These are phyloP conservation scores for Panellus pusillus DNA, from an alignment of 768 basidiomycete genomes.

Conservation along the genomic window DNA sequence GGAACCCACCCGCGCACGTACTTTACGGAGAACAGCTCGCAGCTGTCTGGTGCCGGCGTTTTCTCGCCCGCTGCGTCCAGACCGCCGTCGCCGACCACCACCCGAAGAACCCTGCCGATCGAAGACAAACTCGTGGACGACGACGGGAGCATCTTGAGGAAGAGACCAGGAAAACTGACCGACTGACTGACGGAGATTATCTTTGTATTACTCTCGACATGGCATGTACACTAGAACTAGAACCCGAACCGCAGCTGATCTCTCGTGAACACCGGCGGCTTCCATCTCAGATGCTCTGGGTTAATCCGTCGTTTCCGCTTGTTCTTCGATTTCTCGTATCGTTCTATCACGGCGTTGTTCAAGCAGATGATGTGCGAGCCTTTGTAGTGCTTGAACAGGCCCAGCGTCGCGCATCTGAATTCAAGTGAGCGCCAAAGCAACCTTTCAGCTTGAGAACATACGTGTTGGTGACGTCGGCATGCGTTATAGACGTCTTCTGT, in stretches of 20 bases:
- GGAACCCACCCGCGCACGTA: conserved; percentile 39
- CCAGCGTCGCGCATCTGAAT: conserved; percentile 84
- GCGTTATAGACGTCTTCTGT: conserved; percentile 91
- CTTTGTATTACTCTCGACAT: neutral
- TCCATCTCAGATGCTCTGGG: conserved; percentile 84
- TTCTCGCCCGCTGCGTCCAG: conserved; percentile 71
- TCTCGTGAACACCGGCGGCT: conserved; percentile 90
- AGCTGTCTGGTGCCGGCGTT: conserved; percentile 68
- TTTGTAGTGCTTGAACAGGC: conserved; percentile 95
- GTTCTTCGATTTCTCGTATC: conserved; percentile 78
- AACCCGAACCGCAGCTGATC: conserved; percentile 83
- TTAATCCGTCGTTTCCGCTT: conserved; percentile 82
- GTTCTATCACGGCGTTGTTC: conserved; percentile 87
- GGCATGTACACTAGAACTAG: conserved; percentile 39
- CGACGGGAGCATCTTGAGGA: conserved; percentile 17
- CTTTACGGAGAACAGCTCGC: conserved; percentile 51
- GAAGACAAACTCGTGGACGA: conserved; percentile 27
- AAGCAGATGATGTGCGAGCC: conserved; percentile 92
- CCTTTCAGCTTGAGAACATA: conserved; percentile 45
- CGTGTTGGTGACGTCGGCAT: conserved; percentile 98
- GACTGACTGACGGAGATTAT: neutral
- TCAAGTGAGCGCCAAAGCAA: conserved; percentile 11
- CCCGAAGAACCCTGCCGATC: conserved; percentile 33
- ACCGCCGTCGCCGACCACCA: conserved; percentile 64
- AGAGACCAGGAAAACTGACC: conserved; percentile 1